Percentiles rank a stretch among this genome's conserved stretches.
Conservation (phyloP, 306 rosid genomes). For the Canavalia ensiformis region DNA sequence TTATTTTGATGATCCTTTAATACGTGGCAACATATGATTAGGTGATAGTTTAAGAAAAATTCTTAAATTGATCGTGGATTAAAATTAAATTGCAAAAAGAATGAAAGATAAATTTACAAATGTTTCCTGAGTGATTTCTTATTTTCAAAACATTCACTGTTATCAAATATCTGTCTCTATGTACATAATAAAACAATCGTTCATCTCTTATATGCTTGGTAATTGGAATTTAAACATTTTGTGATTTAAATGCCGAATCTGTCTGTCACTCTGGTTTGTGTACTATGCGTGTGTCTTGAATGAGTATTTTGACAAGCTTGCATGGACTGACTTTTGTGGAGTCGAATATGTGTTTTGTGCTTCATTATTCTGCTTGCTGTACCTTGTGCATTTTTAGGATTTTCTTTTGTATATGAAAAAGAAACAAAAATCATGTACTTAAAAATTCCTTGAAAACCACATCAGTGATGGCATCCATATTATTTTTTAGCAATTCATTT, state of each 20-base stretch:
- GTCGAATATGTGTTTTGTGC: neutral
- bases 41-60: neutral
- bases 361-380: neutral
- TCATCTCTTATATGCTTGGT: neutral
- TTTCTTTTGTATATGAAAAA: constrained; percentile 13
- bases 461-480: neutral
- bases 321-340: constrained; percentile 1
- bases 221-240: neutral
- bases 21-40: neutral
- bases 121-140: neutral
- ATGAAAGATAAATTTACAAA: neutral
- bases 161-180: constrained; percentile 16
- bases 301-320: constrained; percentile 12
- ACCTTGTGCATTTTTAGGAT: constrained; percentile 9
- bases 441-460: constrained; percentile 1
- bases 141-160: neutral
- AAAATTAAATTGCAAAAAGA: neutral
- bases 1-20: neutral
- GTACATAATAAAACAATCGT: neutral
- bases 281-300: neutral
- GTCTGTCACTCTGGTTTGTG: neutral
- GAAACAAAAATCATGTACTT: constrained; percentile 6
- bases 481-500: constrained; percentile 7
- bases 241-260: neutral
- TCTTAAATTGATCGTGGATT: neutral